phyloP scores from a whole-genome alignment of 345 rosid species.

The Sonneratia alba region DNA sequence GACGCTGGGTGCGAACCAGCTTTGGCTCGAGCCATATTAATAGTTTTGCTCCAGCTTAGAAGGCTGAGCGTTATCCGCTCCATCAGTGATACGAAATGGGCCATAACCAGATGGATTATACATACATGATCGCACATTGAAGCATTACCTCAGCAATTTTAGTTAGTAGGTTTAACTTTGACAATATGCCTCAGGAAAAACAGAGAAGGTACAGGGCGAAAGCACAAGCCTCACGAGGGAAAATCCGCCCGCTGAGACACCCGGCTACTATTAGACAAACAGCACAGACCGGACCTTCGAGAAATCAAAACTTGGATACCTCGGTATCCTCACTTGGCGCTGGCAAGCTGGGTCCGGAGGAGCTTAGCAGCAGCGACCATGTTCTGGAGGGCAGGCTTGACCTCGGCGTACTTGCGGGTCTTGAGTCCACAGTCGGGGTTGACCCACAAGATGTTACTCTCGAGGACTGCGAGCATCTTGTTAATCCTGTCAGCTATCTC shows the following conservation, averaged over 20 bases:
- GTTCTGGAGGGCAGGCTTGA: slow-evolving; percentile 79
- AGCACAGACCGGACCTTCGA: not conserved
- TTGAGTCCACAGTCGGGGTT: slow-evolving; percentile 98
- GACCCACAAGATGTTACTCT: slow-evolving; percentile 87
- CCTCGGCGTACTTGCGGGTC: slow-evolving; percentile 86
- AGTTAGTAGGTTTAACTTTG: too few species aligned
- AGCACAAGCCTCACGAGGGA: too few species aligned
- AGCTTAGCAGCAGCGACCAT: slow-evolving; percentile 91
- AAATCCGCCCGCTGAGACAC: not conserved
- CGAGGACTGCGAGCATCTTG: slow-evolving; percentile 95
- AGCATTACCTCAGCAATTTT: too few species aligned
- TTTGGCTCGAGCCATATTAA: too few species aligned
- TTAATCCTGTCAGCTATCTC: slow-evolving; percentile 90
- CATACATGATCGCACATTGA: too few species aligned
- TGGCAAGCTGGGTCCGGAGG: slow-evolving; percentile 78
- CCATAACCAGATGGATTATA: too few species aligned
- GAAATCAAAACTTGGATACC: not conserved
- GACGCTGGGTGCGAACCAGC: too few species aligned
- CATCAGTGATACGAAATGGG: too few species aligned
- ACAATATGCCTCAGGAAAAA: too few species aligned
- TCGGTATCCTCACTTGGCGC: slow-evolving; percentile 52
- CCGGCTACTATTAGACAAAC: not conserved
- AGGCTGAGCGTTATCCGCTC: too few species aligned
- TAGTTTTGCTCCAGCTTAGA: too few species aligned
- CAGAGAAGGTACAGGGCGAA: too few species aligned